A percentile compares a stretch with the other conserved stretches of the same genome.
Conservation (phyloP, 306 rosid genomes). For the Potentilla sterilis region DNA sequence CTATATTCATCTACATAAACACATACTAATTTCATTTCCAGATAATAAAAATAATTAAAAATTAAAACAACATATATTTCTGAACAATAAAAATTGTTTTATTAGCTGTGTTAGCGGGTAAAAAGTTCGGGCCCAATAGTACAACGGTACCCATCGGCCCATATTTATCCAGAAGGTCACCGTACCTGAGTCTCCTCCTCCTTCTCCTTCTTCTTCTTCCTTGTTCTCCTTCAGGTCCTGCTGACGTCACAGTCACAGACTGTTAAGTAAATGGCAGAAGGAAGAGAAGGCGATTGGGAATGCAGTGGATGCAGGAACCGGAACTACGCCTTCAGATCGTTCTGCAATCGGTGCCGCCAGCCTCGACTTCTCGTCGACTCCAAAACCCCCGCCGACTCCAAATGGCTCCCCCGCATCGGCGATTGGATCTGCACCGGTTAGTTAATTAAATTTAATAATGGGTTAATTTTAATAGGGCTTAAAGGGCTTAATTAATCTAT, state of each 20-base stretch:
- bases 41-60: too few relatives aligned
- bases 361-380: constrained; percentile 90
- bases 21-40: too few relatives aligned
- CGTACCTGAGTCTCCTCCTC: too few relatives aligned
- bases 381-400: constrained; percentile 92
- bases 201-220: too few relatives aligned
- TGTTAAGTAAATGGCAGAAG: constrained; percentile 57
- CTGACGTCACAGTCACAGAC: background rate
- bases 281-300: constrained; percentile 98
- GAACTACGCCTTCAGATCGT: constrained; percentile 95
- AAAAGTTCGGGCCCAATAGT: background rate
- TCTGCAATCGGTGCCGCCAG: constrained; percentile 95
- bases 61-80: too few relatives aligned
- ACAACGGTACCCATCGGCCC: background rate
- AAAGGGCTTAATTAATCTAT: background rate
- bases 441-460: constrained; percentile 1
- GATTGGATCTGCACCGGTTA: constrained; percentile 99
- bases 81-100: too few relatives aligned
- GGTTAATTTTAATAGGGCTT: background rate
- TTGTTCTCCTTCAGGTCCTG: background rate
- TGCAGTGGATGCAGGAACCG: constrained; percentile 83
- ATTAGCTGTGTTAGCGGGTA: background rate
- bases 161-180: too few relatives aligned
- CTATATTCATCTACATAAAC: too few relatives aligned
- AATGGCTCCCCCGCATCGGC: constrained; percentile 95